These are phyloP conservation scores for Cardamine occulta DNA, from an alignment of 345 rosid species.

Conservation along the genomic window DNA sequence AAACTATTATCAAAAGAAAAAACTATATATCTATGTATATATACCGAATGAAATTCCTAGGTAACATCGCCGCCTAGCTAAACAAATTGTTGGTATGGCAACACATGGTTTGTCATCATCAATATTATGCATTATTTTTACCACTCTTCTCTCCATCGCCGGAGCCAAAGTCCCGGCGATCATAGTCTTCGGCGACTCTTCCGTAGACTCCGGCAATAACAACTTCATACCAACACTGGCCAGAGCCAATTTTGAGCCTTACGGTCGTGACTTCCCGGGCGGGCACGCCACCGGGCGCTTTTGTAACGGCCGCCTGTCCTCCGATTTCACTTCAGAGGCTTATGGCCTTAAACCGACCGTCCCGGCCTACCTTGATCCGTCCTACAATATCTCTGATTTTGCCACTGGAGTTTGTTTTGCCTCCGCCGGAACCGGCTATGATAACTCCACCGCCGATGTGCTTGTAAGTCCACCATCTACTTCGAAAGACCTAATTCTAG, in stretches of 20 bases:
- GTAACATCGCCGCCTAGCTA: constrained; percentile 35
- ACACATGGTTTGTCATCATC: constrained; percentile 22
- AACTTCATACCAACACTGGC: constrained; percentile 57
- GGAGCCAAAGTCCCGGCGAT: constrained; percentile 56
- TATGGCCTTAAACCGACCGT: constrained; percentile 56
- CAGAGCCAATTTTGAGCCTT: constrained; percentile 63
- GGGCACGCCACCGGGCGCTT: constrained; percentile 62
- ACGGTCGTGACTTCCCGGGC: constrained; percentile 61
- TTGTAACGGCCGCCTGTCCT: constrained; percentile 63
- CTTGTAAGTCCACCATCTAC: constrained; percentile 49
- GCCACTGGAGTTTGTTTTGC: constrained; percentile 71
- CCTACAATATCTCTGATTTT: constrained; percentile 54
- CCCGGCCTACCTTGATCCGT: constrained; percentile 68
- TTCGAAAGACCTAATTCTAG: background rate
- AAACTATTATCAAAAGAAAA: background rate
- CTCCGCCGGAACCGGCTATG: constrained; percentile 66
- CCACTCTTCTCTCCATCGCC: constrained; percentile 29
- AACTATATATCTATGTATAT: constrained; percentile 15
- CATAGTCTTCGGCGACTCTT: constrained; percentile 71
- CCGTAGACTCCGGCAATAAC: constrained; percentile 70
- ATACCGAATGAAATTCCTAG: constrained; percentile 28
- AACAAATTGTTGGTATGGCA: constrained; percentile 39
- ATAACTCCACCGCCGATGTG: constrained; percentile 60
- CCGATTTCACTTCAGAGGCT: constrained; percentile 62
- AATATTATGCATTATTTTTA: constrained; percentile 27